Base-by-base conservation (phyloP, 768 basidiomycete genomes). In the Leccinum boreale region DNA sequence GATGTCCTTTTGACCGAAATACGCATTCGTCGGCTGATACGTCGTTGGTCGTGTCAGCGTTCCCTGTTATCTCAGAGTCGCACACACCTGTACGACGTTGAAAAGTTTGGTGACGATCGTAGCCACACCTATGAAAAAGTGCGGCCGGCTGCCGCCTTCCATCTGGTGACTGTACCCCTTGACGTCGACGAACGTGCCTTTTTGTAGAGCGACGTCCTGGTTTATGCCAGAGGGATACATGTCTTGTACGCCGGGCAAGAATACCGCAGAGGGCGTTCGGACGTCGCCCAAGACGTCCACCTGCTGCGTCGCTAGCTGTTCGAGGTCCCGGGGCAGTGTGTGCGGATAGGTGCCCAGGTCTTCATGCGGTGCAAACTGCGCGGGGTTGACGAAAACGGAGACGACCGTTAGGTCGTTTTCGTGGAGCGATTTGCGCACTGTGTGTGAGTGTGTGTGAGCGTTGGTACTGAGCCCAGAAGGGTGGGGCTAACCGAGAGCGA, bases 1-100 rank as follows among this genome's bases (percentile, higher is more conserved):
- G 54, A 99, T 97, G 70, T 98, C 96, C 70, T 98, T 98, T 73
- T 98, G 95, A 1, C 97, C 96, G 61, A 99, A 97, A 72, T 98
- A 98, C 21, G 90, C 86, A 62, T 87, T 84, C 47, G 90, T 91
- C 5, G 96, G 96, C 94, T 70, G 31, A 36, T 21, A 19, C 10
- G 39, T 11, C n/a, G 10, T 19, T 19, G 19, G 47, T 26, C 19
- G 46, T 24, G 58, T 64, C 42, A 59, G 39, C 12, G 15, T 46
- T 36, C 19, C 3, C 8, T 33, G 9, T 31, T 14, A 39, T 58
- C 15, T 7, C 21, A 15, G 11, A 36, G 23, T 4, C 5, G n/a
- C 17, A 61, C 56, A 17, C 54, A 92, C 94, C 78, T 96, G 84
- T 42, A 98, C 83, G 48, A 84, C 85, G 66, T 98, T 96, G 79